phyloP scores from a whole-genome alignment of 106 monocot species.

The Posidonia australis region DNA sequence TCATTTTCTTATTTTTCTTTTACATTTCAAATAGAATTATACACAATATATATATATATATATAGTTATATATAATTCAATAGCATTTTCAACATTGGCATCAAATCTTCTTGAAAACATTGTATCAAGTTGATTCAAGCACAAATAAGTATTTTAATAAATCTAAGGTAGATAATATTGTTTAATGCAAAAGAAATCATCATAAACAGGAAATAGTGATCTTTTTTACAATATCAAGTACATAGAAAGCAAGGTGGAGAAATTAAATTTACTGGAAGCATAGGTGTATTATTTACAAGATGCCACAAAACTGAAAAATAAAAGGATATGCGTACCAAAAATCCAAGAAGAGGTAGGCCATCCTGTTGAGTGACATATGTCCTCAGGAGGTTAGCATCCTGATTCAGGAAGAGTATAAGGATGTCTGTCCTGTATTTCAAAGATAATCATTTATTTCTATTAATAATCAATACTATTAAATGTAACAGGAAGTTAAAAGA shows the following conservation, averaged over 20 bases:
- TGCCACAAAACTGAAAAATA: too few relatives aligned
- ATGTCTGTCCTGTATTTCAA: slow-evolving; percentile 39
- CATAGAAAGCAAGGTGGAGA: background rate
- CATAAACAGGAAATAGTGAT: background rate
- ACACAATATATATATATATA: too few relatives aligned
- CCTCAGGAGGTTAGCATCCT: slow-evolving; percentile 33
- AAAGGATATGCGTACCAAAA: slow-evolving; percentile 19
- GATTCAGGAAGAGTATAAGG: slow-evolving; percentile 41
- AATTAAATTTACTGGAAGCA: background rate
- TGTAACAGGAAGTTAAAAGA: background rate
- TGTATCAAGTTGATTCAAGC: too few relatives aligned
- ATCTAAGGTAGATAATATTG: too few relatives aligned
- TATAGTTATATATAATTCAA: too few relatives aligned
- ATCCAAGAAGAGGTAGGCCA: slow-evolving; percentile 25
- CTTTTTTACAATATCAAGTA: background rate
- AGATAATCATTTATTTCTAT: background rate
- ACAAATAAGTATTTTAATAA: too few relatives aligned
- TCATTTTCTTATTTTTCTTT: too few relatives aligned
- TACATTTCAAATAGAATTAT: too few relatives aligned
- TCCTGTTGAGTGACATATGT: slow-evolving; percentile 35
- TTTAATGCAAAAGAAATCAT: too few relatives aligned
- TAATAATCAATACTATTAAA: too few relatives aligned
- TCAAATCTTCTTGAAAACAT: too few relatives aligned
- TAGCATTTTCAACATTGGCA: too few relatives aligned
- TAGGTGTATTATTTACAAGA: background rate